A percentile compares a stretch with the other conserved stretches of the same genome.
Evolutionary conservation across 257 asterid species (phyloP).

Genomic region (Oldenlandia corymbosa): DNA sequence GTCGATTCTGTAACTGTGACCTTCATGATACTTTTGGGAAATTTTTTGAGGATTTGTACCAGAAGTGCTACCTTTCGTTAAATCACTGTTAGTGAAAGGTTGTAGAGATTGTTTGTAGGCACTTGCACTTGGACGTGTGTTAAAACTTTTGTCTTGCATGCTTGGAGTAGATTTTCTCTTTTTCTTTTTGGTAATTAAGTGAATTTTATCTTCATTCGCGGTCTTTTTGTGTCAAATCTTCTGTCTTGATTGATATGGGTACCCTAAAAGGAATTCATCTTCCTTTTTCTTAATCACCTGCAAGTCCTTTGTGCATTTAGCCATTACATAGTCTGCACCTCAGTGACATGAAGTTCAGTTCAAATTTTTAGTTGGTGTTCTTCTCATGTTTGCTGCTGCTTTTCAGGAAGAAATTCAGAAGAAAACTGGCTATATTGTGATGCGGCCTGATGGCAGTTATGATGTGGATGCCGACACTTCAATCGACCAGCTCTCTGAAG

Average conservation of each 20-base stretch:
- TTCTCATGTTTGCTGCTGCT: slow-evolving; percentile 12
- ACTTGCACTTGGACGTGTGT: background rate
- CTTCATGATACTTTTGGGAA: too few species aligned
- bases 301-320: background rate
- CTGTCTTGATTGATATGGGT: too few species aligned
- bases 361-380: too few species aligned
- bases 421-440: slow-evolving; percentile 90
- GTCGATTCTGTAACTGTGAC: background rate
- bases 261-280: background rate
- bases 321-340: background rate
- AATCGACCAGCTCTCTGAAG: slow-evolving; percentile 94
- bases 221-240: too few species aligned
- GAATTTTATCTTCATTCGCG: too few species aligned
- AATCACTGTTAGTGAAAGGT: background rate
- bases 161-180: too few species aligned
- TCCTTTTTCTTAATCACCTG: too few species aligned
- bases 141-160: background rate
- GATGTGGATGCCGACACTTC: slow-evolving; percentile 99
- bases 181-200: too few species aligned
- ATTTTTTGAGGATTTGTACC: too few species aligned
- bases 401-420: slow-evolving; percentile 97
- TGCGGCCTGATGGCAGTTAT: slow-evolving; percentile 93
- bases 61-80: background rate
- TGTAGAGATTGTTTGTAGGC: background rate
- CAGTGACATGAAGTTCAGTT: background rate